Conservation (phyloP, 2,329 filamentous ascomycete genomes). For the Didymella glomerata region DNA sequence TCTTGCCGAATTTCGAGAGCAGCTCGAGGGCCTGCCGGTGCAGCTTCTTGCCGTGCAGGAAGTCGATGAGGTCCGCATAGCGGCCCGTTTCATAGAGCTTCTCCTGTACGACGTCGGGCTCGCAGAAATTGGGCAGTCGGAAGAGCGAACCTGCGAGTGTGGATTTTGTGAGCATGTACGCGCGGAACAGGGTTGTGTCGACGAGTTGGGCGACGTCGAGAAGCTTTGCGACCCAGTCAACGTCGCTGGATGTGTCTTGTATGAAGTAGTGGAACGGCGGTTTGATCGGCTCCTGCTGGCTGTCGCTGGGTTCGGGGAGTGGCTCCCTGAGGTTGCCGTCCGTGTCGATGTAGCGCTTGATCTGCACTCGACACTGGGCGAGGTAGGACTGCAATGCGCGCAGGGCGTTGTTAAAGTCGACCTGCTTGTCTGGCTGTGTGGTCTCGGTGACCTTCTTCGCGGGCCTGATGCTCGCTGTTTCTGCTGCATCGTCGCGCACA, state of each 20-base stretch:
- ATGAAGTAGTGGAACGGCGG: slow-evolving; percentile 57
- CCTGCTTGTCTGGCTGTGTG: slow-evolving; percentile 58
- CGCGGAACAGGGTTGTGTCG: slow-evolving; percentile 92
- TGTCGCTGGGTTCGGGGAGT: slow-evolving; percentile 57
- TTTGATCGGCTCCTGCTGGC: slow-evolving; percentile 47
- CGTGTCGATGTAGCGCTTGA: slow-evolving; percentile 67
- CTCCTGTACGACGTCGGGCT: slow-evolving; percentile 93
- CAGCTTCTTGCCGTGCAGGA: slow-evolving; percentile 92
- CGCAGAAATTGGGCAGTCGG: slow-evolving; percentile 95
- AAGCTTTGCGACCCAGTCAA: slow-evolving; percentile 74
- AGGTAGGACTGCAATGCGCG: slow-evolving; percentile 86
- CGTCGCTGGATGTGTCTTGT: slow-evolving; percentile 37
- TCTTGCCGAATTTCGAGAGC: slow-evolving; percentile 78
- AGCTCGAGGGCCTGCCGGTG: slow-evolving; percentile 87
- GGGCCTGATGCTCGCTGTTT: slow-evolving; percentile 62
- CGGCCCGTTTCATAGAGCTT: slow-evolving; percentile 86
- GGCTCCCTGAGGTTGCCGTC: slow-evolving; percentile 67
- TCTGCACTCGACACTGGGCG: slow-evolving; percentile 77
- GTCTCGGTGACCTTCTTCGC: slow-evolving; percentile 56
- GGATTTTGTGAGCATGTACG: slow-evolving; percentile 92
- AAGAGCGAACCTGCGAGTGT: slow-evolving; percentile 88
- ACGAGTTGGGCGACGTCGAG: slow-evolving; percentile 81
- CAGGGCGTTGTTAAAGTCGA: slow-evolving; percentile 79
- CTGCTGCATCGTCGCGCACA: slow-evolving; percentile 63
- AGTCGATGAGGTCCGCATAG: slow-evolving; percentile 96